Base-by-base conservation (phyloP, 768 basidiomycete genomes). In the Sporobolomyces phaffii region DNA sequence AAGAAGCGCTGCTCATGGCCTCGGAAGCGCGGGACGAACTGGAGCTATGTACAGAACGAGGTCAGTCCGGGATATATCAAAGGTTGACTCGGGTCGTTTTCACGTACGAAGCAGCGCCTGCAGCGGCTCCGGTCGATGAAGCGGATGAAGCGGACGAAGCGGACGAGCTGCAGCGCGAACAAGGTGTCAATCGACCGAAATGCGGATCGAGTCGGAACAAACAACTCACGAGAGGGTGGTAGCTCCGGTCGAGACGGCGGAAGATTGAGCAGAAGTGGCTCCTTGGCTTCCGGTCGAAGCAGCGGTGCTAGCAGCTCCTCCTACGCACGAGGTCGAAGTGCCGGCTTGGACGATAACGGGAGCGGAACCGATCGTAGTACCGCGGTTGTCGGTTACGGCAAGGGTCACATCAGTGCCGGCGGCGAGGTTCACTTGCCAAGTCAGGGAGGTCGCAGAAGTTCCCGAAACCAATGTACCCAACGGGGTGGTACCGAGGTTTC, bases 331-430 rank as follows among this genome's bases (percentile, higher is more conserved):
- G 31, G 72, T 75, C 51, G 62, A 57, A 20, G 67, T 48, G 50
- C 78, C 76, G 24, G 64, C 52, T 62, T 74, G 72, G 69, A 78
- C 52, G n/a, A 66, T 67, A 43, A 67, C 60, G 13, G 48, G 45
- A 15, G 61, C 65, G 1, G 76, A 73, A 67, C 75, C 75, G 41
- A 70, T 70, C 54, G 68, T 75, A 14, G 62, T 53, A 28, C 77
- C 78, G 28, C 64, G 60, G 7, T 73, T 63, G 69, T 78, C 78
- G 54, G 75, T 72, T 22, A 74, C 34, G 48, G 56, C 60, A 41
- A 73, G 54, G 44, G 70, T 72, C 60, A 74, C 53, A 20, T 38
- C 34, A 24, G 74, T 73, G n/a, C 74, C 74, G 14, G 64, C 62
- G 26, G 66, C 49, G 34, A 75, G 49, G 67, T 73, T 63, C 48